Conservation (phyloP, 306 rosid species). For the Lotus japonicus region DNA sequence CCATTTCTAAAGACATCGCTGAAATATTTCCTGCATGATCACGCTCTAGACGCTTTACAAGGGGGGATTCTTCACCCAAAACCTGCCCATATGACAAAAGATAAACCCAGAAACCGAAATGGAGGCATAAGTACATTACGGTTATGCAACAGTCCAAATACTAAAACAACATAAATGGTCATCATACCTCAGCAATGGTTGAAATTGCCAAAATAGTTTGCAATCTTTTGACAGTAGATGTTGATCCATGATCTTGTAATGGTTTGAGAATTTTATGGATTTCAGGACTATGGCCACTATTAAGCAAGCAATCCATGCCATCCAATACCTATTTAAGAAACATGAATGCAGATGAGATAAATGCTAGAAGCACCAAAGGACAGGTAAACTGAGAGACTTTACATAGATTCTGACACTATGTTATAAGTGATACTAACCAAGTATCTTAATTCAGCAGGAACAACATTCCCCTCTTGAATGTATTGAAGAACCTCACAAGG, state of each 20-base stretch:
- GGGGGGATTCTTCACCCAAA: conserved; percentile 30
- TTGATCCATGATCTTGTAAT: conserved; percentile 45
- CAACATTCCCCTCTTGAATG: conserved; percentile 72
- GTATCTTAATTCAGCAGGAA: conserved; percentile 67
- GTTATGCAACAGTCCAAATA: not conserved
- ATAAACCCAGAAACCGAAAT: conserved; percentile 17
- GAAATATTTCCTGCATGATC: conserved; percentile 37
- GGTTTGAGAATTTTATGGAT: conserved; percentile 57
- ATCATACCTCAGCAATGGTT: conserved; percentile 59
- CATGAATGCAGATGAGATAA: conserved; percentile 2
- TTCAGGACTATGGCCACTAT: conserved; percentile 61
- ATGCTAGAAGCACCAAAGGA: not conserved
- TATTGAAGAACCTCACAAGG: conserved; percentile 75
- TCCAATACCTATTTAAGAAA: conserved; percentile 62
- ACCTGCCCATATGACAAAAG: conserved; percentile 28
- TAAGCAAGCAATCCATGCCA: conserved; percentile 76
- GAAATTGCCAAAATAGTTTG: conserved; percentile 82
- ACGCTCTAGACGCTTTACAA: conserved; percentile 26
- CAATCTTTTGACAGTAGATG: conserved; percentile 47
- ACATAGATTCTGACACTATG: not conserved
- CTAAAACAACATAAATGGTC: not conserved
- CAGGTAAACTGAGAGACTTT: not conserved
- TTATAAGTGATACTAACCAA: conserved; percentile 41
- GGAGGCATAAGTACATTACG: not conserved
- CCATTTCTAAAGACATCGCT: conserved; percentile 41